Evolutionary conservation across 2,329 filamentous ascomycete genomes (phyloP).

Genomic region (Thelonectria blattea): DNA sequence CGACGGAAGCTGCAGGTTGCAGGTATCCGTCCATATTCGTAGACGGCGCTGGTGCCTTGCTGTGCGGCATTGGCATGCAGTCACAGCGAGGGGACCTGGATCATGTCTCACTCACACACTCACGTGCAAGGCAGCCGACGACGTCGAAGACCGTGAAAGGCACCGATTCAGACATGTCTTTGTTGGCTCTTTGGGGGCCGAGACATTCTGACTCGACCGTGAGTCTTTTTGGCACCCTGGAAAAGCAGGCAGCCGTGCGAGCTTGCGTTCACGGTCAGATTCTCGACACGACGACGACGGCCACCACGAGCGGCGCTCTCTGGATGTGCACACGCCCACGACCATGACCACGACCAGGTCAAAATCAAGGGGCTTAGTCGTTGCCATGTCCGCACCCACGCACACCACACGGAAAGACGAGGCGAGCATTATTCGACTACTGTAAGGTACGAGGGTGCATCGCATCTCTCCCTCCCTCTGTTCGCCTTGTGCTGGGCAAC

Average conservation of each 20-base stretch:
- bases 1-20: background rate
- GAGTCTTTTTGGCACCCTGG: background rate
- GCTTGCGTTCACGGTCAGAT: background rate
- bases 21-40: too few species aligned
- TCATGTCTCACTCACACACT: background rate
- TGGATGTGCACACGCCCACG: background rate
- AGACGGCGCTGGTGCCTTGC: background rate
- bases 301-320: background rate
- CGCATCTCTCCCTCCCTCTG: background rate
- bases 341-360: background rate
- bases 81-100: background rate
- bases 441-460: background rate
- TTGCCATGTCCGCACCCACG: background rate
- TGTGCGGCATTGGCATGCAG: background rate
- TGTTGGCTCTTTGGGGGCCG: background rate
- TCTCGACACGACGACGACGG: background rate
- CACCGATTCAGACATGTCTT: background rate
- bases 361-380: background rate
- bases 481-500: slow-evolving; percentile 16
- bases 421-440: background rate
- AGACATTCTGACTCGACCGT: background rate
- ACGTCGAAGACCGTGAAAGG: background rate
- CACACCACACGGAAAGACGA: background rate
- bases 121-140: background rate
- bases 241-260: background rate